These are phyloP conservation scores for Flaveria bidentis DNA, from an alignment of 129 eudicot genomes.

Conservation along the genomic window DNA sequence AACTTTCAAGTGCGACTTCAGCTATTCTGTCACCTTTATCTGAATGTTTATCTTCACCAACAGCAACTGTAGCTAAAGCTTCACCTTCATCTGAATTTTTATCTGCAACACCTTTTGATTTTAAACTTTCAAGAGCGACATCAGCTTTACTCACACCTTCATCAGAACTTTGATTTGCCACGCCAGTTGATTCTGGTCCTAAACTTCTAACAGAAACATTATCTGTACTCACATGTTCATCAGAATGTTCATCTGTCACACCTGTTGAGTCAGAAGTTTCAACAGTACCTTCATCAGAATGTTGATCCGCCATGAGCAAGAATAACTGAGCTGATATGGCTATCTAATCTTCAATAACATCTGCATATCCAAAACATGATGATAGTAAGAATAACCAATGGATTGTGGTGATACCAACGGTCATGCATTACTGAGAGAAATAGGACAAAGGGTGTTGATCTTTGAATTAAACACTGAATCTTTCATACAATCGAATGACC, in stretches of 20 bases:
- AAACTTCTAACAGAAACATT: background rate
- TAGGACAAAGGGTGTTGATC: too few species aligned
- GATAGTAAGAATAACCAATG: background rate
- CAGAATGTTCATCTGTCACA: conserved; percentile 4
- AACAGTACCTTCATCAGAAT: conserved; percentile 27
- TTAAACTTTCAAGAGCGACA: conserved; percentile 21
- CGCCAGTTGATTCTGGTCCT: background rate
- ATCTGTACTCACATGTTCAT: conserved; percentile 38
- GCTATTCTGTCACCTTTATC: conserved; percentile 45
- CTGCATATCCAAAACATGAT: conserved; percentile 10
- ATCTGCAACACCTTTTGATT: conserved; percentile 15
- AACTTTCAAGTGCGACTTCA: conserved; percentile 9
- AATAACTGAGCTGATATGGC: conserved; percentile 1
- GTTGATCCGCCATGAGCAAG: conserved; percentile 58
- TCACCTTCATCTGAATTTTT: conserved; percentile 15
- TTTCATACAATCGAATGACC: too few species aligned
- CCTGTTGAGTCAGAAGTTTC: conserved; percentile 20
- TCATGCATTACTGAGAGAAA: too few species aligned
- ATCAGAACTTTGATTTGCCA: conserved; percentile 17
- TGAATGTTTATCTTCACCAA: conserved; percentile 1
- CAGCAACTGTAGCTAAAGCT: conserved; percentile 9
- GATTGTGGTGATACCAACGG: background rate
- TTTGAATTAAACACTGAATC: too few species aligned
- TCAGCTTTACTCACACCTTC: conserved; percentile 27
- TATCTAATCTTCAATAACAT: conserved; percentile 13